Base-by-base conservation (phyloP, 2,329 filamentous ascomycete genomes). In the Cladorrhinum sp. region DNA sequence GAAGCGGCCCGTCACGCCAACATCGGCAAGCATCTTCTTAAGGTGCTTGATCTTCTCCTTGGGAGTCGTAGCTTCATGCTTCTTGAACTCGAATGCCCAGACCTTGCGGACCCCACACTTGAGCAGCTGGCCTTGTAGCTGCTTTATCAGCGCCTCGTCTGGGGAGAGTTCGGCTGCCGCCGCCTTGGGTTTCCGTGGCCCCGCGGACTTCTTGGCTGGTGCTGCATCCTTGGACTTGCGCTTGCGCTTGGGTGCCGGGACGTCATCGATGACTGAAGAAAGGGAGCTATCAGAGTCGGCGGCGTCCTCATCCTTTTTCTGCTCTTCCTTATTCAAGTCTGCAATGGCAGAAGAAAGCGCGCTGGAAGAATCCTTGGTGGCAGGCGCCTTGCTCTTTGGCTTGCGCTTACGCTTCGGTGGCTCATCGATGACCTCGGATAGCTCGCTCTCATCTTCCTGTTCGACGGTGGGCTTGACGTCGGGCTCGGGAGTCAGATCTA, bases 41-140 rank as follows among this genome's bases (percentile, higher is more conserved):
- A 99, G 80, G 72, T 97, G 91, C 57, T 81, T 82, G 64, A 97
- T 91, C 79, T 96, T 97, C 55, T 86, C 91, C 63, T 86, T 89
- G 3, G 82, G 24, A 9, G 60, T 72, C 23, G 93, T 90, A 59
- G 87, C 84, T 1, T 82, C 83, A 69, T 85, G 92, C 58, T 86
- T 80, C 73, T 91, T 91, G 26, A 99, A 82, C 74, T 97, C 92
- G 65, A 89, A 86, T 55, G 84, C 85, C 94, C 95, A 99, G 63
- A 97, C 84, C 73, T 97, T 98, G 57, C 92, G 89, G 59, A 97
- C 86, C 28, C 94, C 94, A 70, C 94, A 99, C 75, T 97, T 96
- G 51, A 88, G 77, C 6, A 99, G 83, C 74, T 94, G 92, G 8
- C 86, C 85, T 76, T 98, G 94, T 2, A 98, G 80, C 54, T 87